These are phyloP conservation scores for Kwoniella europaea DNA, from an alignment of 768 basidiomycete species.

Conservation along the genomic window DNA sequence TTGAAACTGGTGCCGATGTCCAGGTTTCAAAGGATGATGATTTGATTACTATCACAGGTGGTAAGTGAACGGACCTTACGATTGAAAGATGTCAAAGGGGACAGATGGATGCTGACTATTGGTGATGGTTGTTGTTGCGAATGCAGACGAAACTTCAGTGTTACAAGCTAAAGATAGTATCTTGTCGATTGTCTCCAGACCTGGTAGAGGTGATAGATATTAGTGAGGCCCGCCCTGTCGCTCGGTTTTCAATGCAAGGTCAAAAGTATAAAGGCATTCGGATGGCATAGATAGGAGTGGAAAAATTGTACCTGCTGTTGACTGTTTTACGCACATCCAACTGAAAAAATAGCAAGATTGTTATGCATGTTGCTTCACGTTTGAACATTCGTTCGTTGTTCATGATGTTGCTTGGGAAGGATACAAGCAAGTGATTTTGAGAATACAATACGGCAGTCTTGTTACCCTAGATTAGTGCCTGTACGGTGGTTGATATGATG, in stretches of 20 bases:
- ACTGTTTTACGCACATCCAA: not conserved
- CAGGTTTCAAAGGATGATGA: constrained; percentile 85
- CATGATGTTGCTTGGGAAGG: no score
- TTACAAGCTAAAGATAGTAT: constrained; percentile 57
- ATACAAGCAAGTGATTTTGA: no score
- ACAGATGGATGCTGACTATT: not conserved
- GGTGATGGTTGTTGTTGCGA: not conserved
- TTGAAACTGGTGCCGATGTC: constrained; percentile 89
- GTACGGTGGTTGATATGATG: not conserved
- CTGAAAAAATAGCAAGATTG: not conserved
- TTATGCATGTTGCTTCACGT: not conserved
- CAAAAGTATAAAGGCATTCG: not conserved
- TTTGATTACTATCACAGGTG: constrained; percentile 79
- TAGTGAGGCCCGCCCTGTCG: constrained; percentile 5
- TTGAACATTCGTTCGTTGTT: not conserved
- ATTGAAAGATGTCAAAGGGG: no score
- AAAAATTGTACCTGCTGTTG: not conserved
- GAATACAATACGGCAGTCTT: not conserved
- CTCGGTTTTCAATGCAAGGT: no score
- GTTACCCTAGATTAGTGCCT: not conserved
- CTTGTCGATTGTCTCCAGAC: constrained; percentile 52
- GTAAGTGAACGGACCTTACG: constrained; percentile 63
- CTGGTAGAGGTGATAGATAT: constrained; percentile 37
- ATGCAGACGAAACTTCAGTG: constrained; percentile 53
- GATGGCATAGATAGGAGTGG: not conserved